Percentiles rank a stretch among this genome's conserved stretches.
These are phyloP conservation scores for Bryoerythrophyllum caledonicum DNA, from an alignment of 225 moss, liverwort and hornwort genomes.

Conservation along the genomic window DNA sequence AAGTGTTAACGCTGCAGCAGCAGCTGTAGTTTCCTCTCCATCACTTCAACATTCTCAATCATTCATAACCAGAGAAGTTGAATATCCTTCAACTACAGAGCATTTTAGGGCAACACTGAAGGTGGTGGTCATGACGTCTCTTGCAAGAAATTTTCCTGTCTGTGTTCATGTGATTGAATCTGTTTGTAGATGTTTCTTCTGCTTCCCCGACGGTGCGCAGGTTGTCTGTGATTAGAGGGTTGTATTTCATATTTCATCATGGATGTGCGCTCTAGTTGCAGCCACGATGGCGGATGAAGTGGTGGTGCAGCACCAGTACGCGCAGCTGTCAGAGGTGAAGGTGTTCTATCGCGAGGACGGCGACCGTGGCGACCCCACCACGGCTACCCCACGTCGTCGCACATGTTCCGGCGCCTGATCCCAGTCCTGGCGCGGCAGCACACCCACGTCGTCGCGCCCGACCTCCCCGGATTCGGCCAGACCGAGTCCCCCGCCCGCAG, in stretches of 20 bases:
- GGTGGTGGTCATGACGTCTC: background rate
- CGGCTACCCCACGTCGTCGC: constrained; percentile 44
- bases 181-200: too few species aligned
- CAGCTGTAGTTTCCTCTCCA: background rate
- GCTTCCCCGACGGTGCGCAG: too few species aligned
- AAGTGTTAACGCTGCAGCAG: background rate
- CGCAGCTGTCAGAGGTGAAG: constrained; percentile 33
- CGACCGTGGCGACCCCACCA: constrained; percentile 31
- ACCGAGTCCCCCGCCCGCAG: constrained; percentile 31
- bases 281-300: background rate
- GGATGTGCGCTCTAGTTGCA: background rate
- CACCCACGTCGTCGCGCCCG: constrained; percentile 41
- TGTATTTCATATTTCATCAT: background rate
- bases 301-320: constrained; percentile 6
- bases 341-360: constrained; percentile 47
- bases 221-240: too few species aligned
- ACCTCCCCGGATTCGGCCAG: constrained; percentile 40
- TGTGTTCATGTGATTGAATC: too few species aligned
- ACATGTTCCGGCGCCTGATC: constrained; percentile 42
- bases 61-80: background rate
- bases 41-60: too few species aligned
- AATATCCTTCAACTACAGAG: background rate
- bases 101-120: background rate
- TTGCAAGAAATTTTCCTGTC: background rate
- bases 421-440: constrained; percentile 20